Base-by-base conservation (phyloP, 768 basidiomycete species). In the Mycena sanguinolenta region DNA sequence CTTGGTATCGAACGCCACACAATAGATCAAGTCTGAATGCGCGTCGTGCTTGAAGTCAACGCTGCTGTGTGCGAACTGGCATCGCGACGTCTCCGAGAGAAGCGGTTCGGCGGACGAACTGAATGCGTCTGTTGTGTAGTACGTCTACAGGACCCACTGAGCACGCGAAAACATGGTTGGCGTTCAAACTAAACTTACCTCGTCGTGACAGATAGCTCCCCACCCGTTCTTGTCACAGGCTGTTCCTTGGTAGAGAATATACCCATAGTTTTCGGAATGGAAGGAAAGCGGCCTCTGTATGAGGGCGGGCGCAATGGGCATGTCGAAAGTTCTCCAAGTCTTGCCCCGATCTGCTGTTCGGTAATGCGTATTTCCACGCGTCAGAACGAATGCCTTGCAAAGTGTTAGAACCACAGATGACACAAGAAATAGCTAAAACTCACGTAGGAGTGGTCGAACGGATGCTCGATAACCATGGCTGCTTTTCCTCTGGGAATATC, bases 31-130 rank as follows among this genome's bases (percentile, higher is more conserved):
- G 74, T 95, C 88, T 3, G 83, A 75, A 63, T 91, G 88, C 8
- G 94, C 93, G 14, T 90, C 87, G 71, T 93, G 91, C 77, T 91
- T 91, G 84, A 97, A 95, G 65, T 94, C 91, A 59, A 86, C 86
- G 77, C 91, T 92, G 75, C 94, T 92, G 77, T 97, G 94, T 0
- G 96, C 97, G 76, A 97, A 99, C 74, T 93, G 88, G 79, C 98
- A 99, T 7, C 88, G 84, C 0, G 91, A 84, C 0, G 92, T 94
- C 72, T 96, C 92, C 0, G 81, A 75, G 17, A 97, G 84, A 28
- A 99, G 87, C 2, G 84, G 77, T 62, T 87, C 77, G 0, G 91
- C 83, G 0, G 84, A 77, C 59, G 90, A 87, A 27, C 86, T 81
- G 82, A 99, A 99, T 0, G 90, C 92, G 60, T 96, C 90, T 71